phyloP scores from a whole-genome alignment of 2,329 filamentous ascomycete species.

The Diaporthe australafricana region DNA sequence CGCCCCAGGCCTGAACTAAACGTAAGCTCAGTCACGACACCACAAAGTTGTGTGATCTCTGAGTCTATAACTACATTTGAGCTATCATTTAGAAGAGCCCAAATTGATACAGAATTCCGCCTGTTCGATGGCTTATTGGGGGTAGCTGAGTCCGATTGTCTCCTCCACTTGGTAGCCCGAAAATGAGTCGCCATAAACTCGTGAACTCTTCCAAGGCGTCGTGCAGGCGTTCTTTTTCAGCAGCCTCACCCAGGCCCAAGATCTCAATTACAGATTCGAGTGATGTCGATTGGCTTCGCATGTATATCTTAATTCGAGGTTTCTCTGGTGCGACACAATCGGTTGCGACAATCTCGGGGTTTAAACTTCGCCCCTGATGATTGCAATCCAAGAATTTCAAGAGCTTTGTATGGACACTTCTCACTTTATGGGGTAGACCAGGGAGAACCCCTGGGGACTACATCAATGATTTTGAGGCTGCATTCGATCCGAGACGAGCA shows the following conservation, averaged over 20 bases:
- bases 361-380: not conserved
- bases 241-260: not conserved
- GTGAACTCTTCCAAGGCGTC: not conserved
- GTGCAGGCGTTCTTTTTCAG: not conserved
- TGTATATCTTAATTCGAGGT: not conserved
- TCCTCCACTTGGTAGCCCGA: not conserved
- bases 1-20: too few relatives aligned
- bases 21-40: too few relatives aligned
- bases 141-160: not conserved
- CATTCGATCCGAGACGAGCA: not conserved
- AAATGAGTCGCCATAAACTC: not conserved
- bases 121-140: not conserved
- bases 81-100: too few relatives aligned
- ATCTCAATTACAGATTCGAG: not conserved
- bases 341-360: not conserved
- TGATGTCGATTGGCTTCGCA: not conserved
- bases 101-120: not conserved
- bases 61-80: too few relatives aligned
- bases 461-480: not conserved
- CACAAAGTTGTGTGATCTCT: too few relatives aligned
- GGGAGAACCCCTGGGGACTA: not conserved
- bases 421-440: not conserved
- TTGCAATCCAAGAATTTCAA: not conserved
- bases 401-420: not conserved
- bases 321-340: not conserved